These are phyloP conservation scores for Clavispora santaluciae DNA, from an alignment of 805 yeast species.

Conservation along the genomic window DNA sequence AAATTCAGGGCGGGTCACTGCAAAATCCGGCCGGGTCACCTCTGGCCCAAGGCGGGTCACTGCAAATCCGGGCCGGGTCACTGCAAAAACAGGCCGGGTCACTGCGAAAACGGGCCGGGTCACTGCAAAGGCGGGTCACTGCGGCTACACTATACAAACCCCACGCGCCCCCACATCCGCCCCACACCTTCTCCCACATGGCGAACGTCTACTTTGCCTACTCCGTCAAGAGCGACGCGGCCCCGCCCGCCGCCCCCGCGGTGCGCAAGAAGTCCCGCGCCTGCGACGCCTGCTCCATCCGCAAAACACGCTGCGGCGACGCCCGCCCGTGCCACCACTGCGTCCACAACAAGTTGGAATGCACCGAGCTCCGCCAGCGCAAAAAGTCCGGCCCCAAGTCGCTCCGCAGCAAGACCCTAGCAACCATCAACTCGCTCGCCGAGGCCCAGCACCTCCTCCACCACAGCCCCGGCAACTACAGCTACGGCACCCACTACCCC, in stretches of 20 bases:
- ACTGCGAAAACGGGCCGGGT: neutral
- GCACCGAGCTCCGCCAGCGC: slow-evolving; percentile 34
- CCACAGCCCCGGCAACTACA: neutral
- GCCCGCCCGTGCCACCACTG: slow-evolving; percentile 38
- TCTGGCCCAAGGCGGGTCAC: neutral
- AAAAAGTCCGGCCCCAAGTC: slow-evolving; percentile 41
- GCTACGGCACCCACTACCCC: slow-evolving; percentile 1
- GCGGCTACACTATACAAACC: neutral
- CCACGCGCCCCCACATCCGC: neutral
- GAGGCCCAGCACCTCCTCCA: slow-evolving; percentile 1
- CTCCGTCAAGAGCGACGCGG: slow-evolving; percentile 7
- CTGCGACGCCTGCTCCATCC: slow-evolving; percentile 40
- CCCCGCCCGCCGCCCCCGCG: slow-evolving; percentile 1
- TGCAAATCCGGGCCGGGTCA: neutral
- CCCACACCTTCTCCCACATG: neutral
- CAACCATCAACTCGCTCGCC: slow-evolving; percentile 21
- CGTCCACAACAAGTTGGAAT: slow-evolving; percentile 28
- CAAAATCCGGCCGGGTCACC: neutral
- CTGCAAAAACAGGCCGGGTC: neutral
- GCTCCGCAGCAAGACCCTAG: slow-evolving; percentile 30
- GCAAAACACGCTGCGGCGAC: slow-evolving; percentile 37
- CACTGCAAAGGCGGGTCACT: neutral
- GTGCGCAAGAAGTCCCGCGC: slow-evolving; percentile 26
- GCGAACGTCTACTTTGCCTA: slow-evolving; percentile 14
- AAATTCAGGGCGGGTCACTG: neutral